phyloP scores from a whole-genome alignment of 257 asterid genomes.

The Penstemon eatonii region DNA sequence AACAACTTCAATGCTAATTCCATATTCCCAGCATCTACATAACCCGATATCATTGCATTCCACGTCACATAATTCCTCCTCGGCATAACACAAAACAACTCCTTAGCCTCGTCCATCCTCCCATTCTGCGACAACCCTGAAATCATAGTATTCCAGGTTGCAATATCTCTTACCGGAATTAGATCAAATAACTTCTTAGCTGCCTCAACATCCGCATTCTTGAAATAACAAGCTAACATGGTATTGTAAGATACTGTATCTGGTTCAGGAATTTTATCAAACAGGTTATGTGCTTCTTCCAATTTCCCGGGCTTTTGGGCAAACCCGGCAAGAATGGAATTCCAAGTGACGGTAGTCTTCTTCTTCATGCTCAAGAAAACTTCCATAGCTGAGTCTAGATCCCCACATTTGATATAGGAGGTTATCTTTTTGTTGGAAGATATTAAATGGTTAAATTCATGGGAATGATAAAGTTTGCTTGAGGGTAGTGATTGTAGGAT shows the following conservation, averaged over 20 bases:
- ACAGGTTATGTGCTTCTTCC: constrained; percentile 53
- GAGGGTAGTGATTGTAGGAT: constrained; percentile 20
- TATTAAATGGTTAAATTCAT: constrained; percentile 25
- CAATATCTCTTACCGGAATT: constrained; percentile 52
- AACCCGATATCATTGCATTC: constrained; percentile 77
- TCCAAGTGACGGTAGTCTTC: constrained; percentile 64
- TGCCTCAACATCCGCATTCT: constrained; percentile 37
- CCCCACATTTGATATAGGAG: constrained; percentile 46
- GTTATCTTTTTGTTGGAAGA: constrained; percentile 56
- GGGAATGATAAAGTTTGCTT: not conserved
- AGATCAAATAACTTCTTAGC: constrained; percentile 48
- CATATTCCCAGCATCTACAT: constrained; percentile 57
- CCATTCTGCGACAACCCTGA: constrained; percentile 53
- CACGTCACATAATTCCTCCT: constrained; percentile 61
- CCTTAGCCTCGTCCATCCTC: constrained; percentile 55
- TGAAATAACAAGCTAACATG: constrained; percentile 61
- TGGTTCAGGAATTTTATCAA: constrained; percentile 69
- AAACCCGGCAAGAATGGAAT: constrained; percentile 62
- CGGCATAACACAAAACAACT: constrained; percentile 51
- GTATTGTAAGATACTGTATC: constrained; percentile 63
- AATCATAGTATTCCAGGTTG: constrained; percentile 78
- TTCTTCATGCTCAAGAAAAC: constrained; percentile 44
- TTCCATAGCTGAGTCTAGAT: constrained; percentile 56
- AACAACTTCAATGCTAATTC: constrained; percentile 55
- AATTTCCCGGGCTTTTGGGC: constrained; percentile 44